phyloP scores from a whole-genome alignment of 768 basidiomycete species.

The Tylopilus sp. region DNA sequence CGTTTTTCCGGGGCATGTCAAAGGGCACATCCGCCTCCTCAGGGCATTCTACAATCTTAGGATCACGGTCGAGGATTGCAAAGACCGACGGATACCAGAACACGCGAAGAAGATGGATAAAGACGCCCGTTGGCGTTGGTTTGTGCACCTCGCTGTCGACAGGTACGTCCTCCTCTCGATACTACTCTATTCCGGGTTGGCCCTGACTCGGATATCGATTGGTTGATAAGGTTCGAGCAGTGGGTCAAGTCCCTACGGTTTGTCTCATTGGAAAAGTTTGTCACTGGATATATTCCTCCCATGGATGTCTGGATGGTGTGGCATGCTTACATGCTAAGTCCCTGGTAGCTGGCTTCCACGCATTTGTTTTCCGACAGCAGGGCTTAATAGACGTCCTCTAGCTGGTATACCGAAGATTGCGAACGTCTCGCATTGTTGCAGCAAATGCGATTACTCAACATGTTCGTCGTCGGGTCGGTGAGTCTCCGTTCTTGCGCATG shows the following conservation, averaged over 20 bases:
- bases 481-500: conserved; percentile 1
- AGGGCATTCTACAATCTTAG: conserved; percentile 31
- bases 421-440: conserved; percentile 27
- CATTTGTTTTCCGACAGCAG: not conserved
- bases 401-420: conserved; percentile 34
- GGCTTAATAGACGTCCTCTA: conserved; percentile 8
- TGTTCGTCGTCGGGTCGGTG: conserved; percentile 29
- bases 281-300: conserved; percentile 30
- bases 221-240: conserved; percentile 30
- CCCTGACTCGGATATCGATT: not conserved
- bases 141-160: conserved; percentile 37
- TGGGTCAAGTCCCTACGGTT: conserved; percentile 29
- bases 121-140: conserved; percentile 37
- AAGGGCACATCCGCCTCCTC: conserved; percentile 34
- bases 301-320: conserved; percentile 42
- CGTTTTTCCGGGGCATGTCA: conserved; percentile 31
- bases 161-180: conserved; percentile 21
- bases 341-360: conserved; percentile 22
- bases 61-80: conserved; percentile 26
- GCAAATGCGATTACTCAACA: conserved; percentile 25
- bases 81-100: conserved; percentile 26
- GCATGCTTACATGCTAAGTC: conserved; percentile 40
- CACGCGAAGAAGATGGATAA: conserved; percentile 24
- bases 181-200: not conserved
- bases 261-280: conserved; percentile 25